Percentiles rank a stretch among this genome's conserved stretches.
These are phyloP conservation scores for Gossypium ekmanianum DNA, from an alignment of 345 rosid genomes.

Conservation along the genomic window DNA sequence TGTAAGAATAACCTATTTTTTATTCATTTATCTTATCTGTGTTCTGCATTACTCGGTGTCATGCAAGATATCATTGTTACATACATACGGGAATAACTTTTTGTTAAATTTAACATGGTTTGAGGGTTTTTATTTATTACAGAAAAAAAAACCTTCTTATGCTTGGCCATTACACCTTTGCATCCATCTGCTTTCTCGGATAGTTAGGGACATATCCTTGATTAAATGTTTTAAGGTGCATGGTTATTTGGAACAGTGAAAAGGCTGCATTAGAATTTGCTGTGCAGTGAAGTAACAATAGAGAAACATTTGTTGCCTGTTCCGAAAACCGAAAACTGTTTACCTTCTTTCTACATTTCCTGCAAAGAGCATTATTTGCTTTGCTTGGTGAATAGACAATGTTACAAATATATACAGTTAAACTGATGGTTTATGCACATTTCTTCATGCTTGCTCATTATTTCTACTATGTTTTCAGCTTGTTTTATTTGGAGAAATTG, in stretches of 20 bases:
- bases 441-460: background rate
- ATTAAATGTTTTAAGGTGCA: background rate
- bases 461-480: constrained; percentile 43
- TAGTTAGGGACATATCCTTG: background rate
- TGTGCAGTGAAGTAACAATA: background rate
- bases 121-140: background rate
- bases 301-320: background rate
- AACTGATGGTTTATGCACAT: background rate
- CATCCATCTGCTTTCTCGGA: background rate
- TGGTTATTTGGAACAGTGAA: background rate
- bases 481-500: constrained; percentile 78
- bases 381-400: background rate
- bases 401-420: background rate
- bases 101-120: background rate
- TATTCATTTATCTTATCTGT: background rate
- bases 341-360: background rate
- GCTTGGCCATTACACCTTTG: background rate
- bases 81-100: background rate
- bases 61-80: background rate
- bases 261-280: background rate
- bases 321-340: background rate
- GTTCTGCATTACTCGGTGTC: background rate
- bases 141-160: background rate
- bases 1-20: constrained; percentile 37
- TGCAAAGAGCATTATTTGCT: background rate